These are phyloP conservation scores for Neonectria neomacrospora DNA, from an alignment of 2,329 filamentous ascomycete species.

Conservation along the genomic window DNA sequence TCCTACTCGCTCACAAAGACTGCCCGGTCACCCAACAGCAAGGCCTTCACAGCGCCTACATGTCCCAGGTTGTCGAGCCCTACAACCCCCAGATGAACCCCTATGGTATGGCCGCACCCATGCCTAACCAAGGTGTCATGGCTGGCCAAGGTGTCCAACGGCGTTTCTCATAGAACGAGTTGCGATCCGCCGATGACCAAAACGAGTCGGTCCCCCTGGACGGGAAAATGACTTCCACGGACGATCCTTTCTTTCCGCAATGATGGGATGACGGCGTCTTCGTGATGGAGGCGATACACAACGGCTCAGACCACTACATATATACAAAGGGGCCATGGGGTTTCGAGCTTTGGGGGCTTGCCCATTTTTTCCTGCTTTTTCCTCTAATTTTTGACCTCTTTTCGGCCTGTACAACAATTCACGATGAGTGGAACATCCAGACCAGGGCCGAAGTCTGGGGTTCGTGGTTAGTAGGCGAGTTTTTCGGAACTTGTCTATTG, in stretches of 20 bases:
- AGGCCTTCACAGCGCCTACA: slow-evolving; percentile 66
- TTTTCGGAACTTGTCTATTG: slow-evolving; percentile 21
- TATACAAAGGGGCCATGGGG: slow-evolving; percentile 38
- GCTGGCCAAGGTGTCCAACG: slow-evolving; percentile 65
- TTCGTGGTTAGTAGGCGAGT: slow-evolving; percentile 30
- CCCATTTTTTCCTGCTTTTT: slow-evolving; percentile 22
- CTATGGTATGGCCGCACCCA: slow-evolving; percentile 66
- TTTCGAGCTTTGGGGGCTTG: slow-evolving; percentile 29
- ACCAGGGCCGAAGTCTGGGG: slow-evolving; percentile 36
- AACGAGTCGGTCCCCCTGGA: slow-evolving; percentile 4
- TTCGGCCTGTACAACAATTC: slow-evolving; percentile 47
- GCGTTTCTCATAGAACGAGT: slow-evolving; percentile 64
- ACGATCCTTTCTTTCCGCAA: slow-evolving; percentile 40
- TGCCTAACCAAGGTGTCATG: slow-evolving; percentile 65
- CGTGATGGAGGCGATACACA: slow-evolving; percentile 5
- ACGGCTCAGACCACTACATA: slow-evolving; percentile 32
- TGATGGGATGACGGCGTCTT: slow-evolving; percentile 19
- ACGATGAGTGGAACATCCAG: slow-evolving; percentile 39
- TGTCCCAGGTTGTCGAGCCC: slow-evolving; percentile 66
- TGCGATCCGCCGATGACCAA: slow-evolving; percentile 18
- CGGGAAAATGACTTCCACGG: slow-evolving; percentile 22
- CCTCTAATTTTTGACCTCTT: slow-evolving; percentile 38
- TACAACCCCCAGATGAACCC: slow-evolving; percentile 68
- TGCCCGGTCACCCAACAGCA: slow-evolving; percentile 93
- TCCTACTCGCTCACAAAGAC: slow-evolving; percentile 94